Percentiles rank a stretch among this genome's conserved stretches.
Conservation (phyloP, 176 grass and related monocot genomes). For the Calamus simplicifolius region DNA sequence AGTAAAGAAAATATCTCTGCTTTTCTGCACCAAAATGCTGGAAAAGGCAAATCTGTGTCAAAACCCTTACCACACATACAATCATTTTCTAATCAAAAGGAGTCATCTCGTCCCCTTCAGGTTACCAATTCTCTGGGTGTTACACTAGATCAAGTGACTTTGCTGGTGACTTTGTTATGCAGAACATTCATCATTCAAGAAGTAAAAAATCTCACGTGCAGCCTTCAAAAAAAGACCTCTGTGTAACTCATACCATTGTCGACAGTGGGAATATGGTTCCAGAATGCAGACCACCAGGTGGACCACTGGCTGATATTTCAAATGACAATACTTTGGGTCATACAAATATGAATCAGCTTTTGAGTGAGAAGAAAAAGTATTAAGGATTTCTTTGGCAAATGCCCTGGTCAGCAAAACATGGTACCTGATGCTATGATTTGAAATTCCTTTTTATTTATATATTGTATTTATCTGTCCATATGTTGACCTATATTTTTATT, state of each 20-base stretch:
- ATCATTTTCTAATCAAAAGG: constrained; percentile 10
- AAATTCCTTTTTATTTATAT: constrained; percentile 18
- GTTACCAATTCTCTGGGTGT: constrained; percentile 19
- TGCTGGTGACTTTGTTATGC: constrained; percentile 10
- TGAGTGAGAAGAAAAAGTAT: constrained; percentile 50
- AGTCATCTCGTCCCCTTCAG: constrained; percentile 6
- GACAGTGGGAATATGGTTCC: constrained; percentile 17
- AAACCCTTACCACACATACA: not conserved
- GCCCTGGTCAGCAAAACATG: constrained; percentile 36
- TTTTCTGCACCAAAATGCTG: constrained; percentile 6
- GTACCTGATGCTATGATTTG: constrained; percentile 18
- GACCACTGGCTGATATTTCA: constrained; percentile 49
- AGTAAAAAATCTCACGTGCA: constrained; percentile 24
- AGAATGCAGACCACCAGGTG: constrained; percentile 25
- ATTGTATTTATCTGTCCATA: constrained; percentile 19
- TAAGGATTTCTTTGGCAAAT: constrained; percentile 60
- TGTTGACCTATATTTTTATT: constrained; percentile 15
- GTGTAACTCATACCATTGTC: constrained; percentile 7
- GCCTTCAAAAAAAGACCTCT: constrained; percentile 33
- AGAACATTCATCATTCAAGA: constrained; percentile 6
- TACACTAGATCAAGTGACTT: constrained; percentile 12
- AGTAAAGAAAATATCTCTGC: constrained; percentile 29
- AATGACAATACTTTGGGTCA: constrained; percentile 28
- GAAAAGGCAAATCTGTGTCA: constrained; percentile 10
- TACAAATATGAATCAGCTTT: constrained; percentile 25